phyloP scores from a whole-genome alignment of 768 basidiomycete genomes.

The Calocera cornea region DNA sequence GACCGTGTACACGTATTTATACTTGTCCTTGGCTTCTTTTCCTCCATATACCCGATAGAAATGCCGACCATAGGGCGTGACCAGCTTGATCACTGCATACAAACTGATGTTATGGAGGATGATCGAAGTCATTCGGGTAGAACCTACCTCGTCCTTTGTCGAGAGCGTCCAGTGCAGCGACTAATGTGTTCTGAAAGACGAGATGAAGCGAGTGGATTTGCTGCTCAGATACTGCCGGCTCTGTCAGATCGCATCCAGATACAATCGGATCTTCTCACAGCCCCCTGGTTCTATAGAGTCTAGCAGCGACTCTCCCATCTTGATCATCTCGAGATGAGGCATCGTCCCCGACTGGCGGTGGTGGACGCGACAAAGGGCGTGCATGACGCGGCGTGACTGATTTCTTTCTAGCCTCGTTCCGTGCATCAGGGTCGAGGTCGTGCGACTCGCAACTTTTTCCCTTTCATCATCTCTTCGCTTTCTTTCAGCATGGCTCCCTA shows the following conservation, averaged over 20 bases:
- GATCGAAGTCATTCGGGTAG: neutral
- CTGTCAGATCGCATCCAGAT: conserved; percentile 14
- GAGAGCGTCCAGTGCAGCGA: conserved; percentile 65
- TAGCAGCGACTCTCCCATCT: neutral
- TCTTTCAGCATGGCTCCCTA: conserved; percentile 21
- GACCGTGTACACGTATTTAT: conserved; percentile 45
- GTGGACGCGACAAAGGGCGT: neutral
- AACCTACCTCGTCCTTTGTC: conserved; percentile 50
- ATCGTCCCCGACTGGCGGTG: neutral
- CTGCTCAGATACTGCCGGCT: conserved; percentile 35
- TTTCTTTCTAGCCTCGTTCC: neutral
- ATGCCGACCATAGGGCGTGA: conserved; percentile 40
- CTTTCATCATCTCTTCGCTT: neutral
- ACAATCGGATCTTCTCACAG: neutral
- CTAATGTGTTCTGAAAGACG: conserved; percentile 47
- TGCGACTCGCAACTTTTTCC: neutral
- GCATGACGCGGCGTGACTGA: neutral
- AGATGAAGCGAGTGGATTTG: conserved; percentile 40
- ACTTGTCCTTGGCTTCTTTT: conserved; percentile 32
- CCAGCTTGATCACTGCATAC: conserved; percentile 54
- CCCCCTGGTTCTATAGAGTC: neutral
- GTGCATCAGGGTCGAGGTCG: neutral
- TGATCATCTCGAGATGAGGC: neutral
- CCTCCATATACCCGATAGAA: conserved; percentile 60
- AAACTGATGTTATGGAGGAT: conserved; percentile 20